These are phyloP conservation scores for Diaporthe sp. DNA, from an alignment of 2,329 filamentous ascomycete genomes.

Conservation along the genomic window DNA sequence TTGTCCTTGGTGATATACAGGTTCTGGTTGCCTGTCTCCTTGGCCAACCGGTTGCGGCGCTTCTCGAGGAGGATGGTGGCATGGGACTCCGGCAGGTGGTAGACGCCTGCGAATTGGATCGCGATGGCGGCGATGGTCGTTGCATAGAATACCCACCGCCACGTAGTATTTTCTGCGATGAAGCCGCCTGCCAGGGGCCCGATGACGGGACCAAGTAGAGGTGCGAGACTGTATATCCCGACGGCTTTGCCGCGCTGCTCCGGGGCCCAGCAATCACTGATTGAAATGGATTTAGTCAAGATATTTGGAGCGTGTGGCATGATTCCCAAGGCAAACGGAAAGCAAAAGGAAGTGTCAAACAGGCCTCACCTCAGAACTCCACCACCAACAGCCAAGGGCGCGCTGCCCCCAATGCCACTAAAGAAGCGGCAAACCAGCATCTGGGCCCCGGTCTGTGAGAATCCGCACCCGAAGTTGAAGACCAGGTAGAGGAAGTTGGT, in stretches of 20 bases:
- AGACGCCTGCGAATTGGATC: slow-evolving; percentile 70
- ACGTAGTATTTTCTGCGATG: slow-evolving; percentile 73
- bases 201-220: slow-evolving; percentile 74
- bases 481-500: slow-evolving; percentile 45
- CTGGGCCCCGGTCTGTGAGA: background rate
- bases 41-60: slow-evolving; percentile 68
- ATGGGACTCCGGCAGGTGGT: slow-evolving; percentile 77
- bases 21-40: slow-evolving; percentile 67
- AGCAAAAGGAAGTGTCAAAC: too few species aligned
- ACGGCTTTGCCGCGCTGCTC: slow-evolving; percentile 75
- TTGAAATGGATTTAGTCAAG: background rate
- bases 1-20: slow-evolving; percentile 68
- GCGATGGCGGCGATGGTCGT: slow-evolving; percentile 73
- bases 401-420: slow-evolving; percentile 5
- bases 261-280: slow-evolving; percentile 63
- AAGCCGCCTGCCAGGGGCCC: slow-evolving; percentile 77
- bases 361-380: slow-evolving; percentile 1
- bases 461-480: slow-evolving; percentile 1
- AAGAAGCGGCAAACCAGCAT: slow-evolving; percentile 17
- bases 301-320: background rate
- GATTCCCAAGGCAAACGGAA: background rate
- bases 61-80: slow-evolving; percentile 71
- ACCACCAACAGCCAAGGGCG: slow-evolving; percentile 7
- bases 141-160: slow-evolving; percentile 82
- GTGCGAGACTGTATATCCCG: slow-evolving; percentile 73